A percentile compares a stretch with the other conserved stretches of the same genome.
phyloP scores from a whole-genome alignment of 148 eudicot species.

The Pharnaceum exiguum region DNA sequence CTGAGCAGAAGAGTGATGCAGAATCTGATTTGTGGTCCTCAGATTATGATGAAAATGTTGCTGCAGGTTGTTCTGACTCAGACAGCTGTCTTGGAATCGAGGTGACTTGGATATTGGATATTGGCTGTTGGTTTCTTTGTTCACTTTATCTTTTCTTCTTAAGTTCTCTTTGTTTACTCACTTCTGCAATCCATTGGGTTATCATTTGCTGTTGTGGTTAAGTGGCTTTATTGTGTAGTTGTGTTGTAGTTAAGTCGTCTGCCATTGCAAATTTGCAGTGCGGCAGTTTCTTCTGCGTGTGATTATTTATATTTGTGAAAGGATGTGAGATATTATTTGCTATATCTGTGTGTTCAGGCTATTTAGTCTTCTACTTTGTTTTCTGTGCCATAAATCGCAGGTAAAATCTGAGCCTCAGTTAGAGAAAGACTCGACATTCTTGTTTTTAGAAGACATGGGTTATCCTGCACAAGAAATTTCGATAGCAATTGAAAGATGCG shows the following conservation, averaged over 20 bases:
- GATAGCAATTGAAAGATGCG: conserved; percentile 78
- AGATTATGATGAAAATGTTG: conserved; percentile 48
- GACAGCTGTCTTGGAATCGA: conserved; percentile 50
- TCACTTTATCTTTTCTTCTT: background rate
- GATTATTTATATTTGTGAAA: too few relatives aligned
- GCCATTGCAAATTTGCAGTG: too few relatives aligned
- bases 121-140: background rate
- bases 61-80: conserved; percentile 45
- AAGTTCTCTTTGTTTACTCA: background rate
- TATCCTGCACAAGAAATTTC: conserved; percentile 61
- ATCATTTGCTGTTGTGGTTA: too few relatives aligned
- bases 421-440: conserved; percentile 33
- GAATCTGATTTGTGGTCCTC: conserved; percentile 60
- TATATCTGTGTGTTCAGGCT: background rate
- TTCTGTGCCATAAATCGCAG: conserved; percentile 29
- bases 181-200: too few relatives aligned
- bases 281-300: too few relatives aligned
- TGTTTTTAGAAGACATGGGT: conserved; percentile 58
- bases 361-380: background rate
- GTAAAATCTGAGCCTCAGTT: conserved; percentile 22
- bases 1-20: conserved; percentile 30
- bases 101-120: conserved; percentile 19
- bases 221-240: too few relatives aligned
- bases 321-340: too few relatives aligned
- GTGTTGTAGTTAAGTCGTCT: too few relatives aligned